Evolutionary conservation across 768 basidiomycete genomes (phyloP).

Genomic region (Suillus placidus): DNA sequence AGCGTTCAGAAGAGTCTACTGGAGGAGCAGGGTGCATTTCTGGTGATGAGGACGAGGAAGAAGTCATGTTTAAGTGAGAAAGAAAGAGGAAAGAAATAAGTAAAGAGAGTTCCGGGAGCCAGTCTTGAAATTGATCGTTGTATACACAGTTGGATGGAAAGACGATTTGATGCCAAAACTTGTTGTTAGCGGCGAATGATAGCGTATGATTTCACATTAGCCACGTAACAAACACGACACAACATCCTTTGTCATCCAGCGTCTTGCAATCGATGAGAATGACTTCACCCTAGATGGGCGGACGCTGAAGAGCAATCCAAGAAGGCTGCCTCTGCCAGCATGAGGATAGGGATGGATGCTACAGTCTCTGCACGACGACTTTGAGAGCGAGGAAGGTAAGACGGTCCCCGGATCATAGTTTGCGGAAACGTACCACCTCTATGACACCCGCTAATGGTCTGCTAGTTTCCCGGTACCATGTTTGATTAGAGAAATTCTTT

Average conservation of each 20-base stretch:
- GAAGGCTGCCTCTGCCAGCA: no score
- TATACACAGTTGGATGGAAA: constrained; percentile 31
- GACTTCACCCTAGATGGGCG: constrained; percentile 35
- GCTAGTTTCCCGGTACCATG: constrained; percentile 29
- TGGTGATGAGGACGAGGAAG: constrained; percentile 78
- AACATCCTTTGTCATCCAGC: constrained; percentile 21
- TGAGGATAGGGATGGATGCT: constrained; percentile 31
- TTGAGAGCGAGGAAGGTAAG: constrained; percentile 36
- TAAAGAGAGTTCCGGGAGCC: constrained; percentile 32
- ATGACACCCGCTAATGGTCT: neutral
- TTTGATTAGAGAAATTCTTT: constrained; percentile 23
- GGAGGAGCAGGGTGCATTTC: constrained; percentile 60
- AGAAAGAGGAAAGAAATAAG: constrained; percentile 29
- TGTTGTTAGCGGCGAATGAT: constrained; percentile 23
- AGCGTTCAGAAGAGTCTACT: constrained; percentile 41
- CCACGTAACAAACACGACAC: constrained; percentile 25
- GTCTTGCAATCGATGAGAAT: constrained; percentile 26
- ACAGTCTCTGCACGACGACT: constrained; percentile 40
- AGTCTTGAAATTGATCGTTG: constrained; percentile 35
- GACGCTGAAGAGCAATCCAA: constrained; percentile 41
- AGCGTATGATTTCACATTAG: constrained; percentile 11
- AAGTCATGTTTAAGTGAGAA: constrained; percentile 53
- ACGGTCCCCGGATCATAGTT: no score
- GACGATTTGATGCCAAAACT: constrained; percentile 28
- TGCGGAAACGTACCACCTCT: constrained; percentile 23